Conservation (phyloP, 1,284 basidiomycete species). For the Cryptococcus deneoformans region DNA sequence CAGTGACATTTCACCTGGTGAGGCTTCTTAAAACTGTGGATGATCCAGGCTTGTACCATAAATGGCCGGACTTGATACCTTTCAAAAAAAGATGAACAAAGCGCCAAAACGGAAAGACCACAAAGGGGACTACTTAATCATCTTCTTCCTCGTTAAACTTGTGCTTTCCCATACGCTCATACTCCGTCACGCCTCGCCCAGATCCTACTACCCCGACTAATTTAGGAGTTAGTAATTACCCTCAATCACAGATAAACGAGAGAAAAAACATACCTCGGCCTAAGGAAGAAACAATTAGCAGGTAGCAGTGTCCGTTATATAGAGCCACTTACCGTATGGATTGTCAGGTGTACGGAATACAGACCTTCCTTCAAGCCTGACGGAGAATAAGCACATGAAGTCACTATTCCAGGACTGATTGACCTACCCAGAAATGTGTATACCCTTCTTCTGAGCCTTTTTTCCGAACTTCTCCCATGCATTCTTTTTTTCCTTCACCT, state of each 20-base stretch:
- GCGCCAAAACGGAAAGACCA: neutral
- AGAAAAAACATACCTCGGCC: conserved; percentile 18
- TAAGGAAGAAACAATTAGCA: conserved; percentile 4
- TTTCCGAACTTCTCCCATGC: conserved; percentile 98
- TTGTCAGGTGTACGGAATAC: conserved; percentile 98
- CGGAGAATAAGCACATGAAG: neutral
- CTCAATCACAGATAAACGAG: conserved; percentile 1
- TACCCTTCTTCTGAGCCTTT: conserved; percentile 93
- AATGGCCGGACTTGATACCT: neutral
- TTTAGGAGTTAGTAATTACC: neutral
- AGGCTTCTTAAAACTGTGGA: no score
- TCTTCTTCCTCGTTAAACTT: conserved; percentile 64
- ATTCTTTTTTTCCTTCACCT: conserved; percentile 77
- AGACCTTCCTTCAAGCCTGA: conserved; percentile 70
- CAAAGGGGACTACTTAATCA: conserved; percentile 16
- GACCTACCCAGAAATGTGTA: conserved; percentile 68
- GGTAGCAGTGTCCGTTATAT: neutral
- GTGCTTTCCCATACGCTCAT: conserved; percentile 67
- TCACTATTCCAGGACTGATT: no score
- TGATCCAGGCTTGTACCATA: neutral
- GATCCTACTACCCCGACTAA: conserved; percentile 92
- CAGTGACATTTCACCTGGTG: no score
- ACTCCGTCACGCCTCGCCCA: conserved; percentile 88
- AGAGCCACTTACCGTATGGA: conserved; percentile 68
- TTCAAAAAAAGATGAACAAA: neutral